These are phyloP conservation scores for Fagopyrum esculentum DNA, from an alignment of 148 eudicot species.

Conservation along the genomic window DNA sequence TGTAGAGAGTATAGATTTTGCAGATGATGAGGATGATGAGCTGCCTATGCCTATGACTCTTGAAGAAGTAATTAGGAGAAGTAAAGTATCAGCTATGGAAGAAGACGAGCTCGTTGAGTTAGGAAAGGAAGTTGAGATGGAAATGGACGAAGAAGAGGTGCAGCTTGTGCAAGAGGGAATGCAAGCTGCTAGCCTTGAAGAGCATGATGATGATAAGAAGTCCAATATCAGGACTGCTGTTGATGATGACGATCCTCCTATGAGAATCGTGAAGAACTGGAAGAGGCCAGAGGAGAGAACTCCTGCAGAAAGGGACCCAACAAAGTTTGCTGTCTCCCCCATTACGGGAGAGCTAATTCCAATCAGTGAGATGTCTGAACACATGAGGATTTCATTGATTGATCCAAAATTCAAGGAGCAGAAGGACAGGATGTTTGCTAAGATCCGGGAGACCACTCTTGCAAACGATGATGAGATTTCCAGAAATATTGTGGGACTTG, in stretches of 20 bases:
- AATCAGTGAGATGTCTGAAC: constrained; percentile 76
- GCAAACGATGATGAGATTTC: constrained; percentile 78
- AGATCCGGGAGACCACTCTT: constrained; percentile 79
- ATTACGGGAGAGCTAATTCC: constrained; percentile 67
- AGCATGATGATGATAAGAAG: constrained; percentile 39
- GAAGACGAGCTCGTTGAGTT: constrained; percentile 63
- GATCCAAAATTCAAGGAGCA: constrained; percentile 90
- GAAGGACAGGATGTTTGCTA: constrained; percentile 85
- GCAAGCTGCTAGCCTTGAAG: constrained; percentile 65
- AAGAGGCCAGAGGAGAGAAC: constrained; percentile 79
- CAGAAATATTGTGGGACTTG: constrained; percentile 72
- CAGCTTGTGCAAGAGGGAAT: constrained; percentile 82
- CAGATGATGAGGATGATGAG: constrained; percentile 72
- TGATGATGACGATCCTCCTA: constrained; percentile 66
- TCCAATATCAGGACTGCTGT: constrained; percentile 26
- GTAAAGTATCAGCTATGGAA: constrained; percentile 52
- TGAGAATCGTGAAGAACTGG: constrained; percentile 80
- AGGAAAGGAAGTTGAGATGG: constrained; percentile 79
- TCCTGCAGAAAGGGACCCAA: constrained; percentile 60
- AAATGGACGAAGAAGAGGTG: constrained; percentile 86
- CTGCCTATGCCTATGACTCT: constrained; percentile 81
- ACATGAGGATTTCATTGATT: constrained; percentile 78
- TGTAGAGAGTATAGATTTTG: constrained; percentile 67
- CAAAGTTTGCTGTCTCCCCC: constrained; percentile 67
- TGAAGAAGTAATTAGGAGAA: constrained; percentile 79